phyloP scores from a whole-genome alignment of 106 monocot species.

The Ottelia alismoides region DNA sequence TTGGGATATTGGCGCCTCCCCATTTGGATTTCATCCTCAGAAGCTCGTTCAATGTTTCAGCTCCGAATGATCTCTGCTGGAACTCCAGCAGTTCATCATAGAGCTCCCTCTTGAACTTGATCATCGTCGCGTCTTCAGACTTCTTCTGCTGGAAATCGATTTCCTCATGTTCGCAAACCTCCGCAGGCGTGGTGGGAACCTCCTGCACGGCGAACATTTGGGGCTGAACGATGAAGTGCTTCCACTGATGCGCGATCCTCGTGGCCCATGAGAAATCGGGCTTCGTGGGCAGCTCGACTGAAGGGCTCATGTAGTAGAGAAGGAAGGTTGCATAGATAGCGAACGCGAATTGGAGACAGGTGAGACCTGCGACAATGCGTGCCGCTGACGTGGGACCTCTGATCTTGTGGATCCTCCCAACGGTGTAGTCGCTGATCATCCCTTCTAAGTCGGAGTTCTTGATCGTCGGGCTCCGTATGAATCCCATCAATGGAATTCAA shows the following conservation, averaged over 20 bases:
- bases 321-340: slow-evolving; percentile 96
- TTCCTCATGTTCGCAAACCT: slow-evolving; percentile 73
- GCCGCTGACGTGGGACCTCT: no score
- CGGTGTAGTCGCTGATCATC: slow-evolving; percentile 63
- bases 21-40: slow-evolving; percentile 78
- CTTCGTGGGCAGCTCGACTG: slow-evolving; percentile 66
- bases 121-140: slow-evolving; percentile 69
- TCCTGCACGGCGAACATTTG: slow-evolving; percentile 14
- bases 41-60: slow-evolving; percentile 72
- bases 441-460: slow-evolving; percentile 76
- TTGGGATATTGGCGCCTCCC: slow-evolving; percentile 39
- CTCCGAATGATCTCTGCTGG: slow-evolving; percentile 36
- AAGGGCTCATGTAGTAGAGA: slow-evolving; percentile 97
- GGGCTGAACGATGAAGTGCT: slow-evolving; percentile 50
- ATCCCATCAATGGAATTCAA: no score
- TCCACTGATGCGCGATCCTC: slow-evolving; percentile 71
- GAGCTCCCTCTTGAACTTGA: slow-evolving; percentile 71
- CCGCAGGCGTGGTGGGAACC: slow-evolving; percentile 8
- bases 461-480: slow-evolving; percentile 51
- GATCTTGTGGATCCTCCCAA: no score
- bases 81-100: slow-evolving; percentile 68
- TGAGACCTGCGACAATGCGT: slow-evolving; percentile 71
- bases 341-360: slow-evolving; percentile 77
- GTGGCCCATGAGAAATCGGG: slow-evolving; percentile 87
- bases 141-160: slow-evolving; percentile 96